Conservation (phyloP, 1,139 yeast genomes). For the Ogataea hybrid region DNA sequence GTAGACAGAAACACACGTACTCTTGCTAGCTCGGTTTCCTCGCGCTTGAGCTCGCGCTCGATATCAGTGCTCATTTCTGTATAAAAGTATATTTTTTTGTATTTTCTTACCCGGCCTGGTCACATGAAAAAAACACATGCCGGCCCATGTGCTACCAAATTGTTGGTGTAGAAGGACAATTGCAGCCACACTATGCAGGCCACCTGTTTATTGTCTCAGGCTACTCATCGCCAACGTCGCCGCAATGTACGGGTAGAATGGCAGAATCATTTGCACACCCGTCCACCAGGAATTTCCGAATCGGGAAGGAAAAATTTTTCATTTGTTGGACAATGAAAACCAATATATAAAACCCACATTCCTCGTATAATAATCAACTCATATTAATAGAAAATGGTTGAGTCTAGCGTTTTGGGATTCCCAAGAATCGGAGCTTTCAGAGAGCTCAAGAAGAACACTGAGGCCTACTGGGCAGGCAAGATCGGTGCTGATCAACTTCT, state of each 20-base stretch:
- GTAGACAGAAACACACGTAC: constrained; percentile 14
- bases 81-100: background rate
- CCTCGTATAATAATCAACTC: constrained; percentile 7
- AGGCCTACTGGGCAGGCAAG: constrained; percentile 98
- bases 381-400: constrained; percentile 60
- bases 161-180: constrained; percentile 4
- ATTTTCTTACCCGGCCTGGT: constrained; percentile 19
- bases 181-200: constrained; percentile 1
- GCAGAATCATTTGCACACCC: background rate
- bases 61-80: constrained; percentile 16
- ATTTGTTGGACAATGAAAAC: constrained; percentile 14
- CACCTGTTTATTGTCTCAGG: background rate
- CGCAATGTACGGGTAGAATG: background rate
- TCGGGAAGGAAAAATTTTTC: constrained; percentile 15
- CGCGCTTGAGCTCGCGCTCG: constrained; percentile 37
- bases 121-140: constrained; percentile 8
- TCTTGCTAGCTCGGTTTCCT: constrained; percentile 38
- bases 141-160: constrained; percentile 5
- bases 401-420: constrained; percentile 97
- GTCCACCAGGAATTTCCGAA: constrained; percentile 9
- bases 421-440: constrained; percentile 99
- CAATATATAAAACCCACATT: constrained; percentile 9
- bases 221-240: background rate
- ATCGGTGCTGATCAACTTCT: constrained; percentile 81
- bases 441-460: constrained; percentile 98